Percentiles rank a stretch among this genome's conserved stretches.
Evolutionary conservation across 345 rosid species (phyloP).

Genomic region (Clarkia xantiana): DNA sequence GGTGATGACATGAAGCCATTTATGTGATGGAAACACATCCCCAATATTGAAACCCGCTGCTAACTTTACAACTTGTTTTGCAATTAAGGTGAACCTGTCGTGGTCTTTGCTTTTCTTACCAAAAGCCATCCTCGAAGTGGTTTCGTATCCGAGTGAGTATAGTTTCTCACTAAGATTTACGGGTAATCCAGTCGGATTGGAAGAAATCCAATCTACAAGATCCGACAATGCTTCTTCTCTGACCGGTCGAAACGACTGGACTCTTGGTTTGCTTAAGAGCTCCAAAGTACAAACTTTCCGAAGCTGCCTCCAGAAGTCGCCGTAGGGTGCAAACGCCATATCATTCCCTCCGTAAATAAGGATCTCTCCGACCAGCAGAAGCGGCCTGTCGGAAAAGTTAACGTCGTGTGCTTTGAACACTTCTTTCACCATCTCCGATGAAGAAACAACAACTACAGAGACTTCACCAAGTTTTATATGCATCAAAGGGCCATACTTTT

Average conservation of each 20-base stretch:
- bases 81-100: slow-evolving; percentile 1
- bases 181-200: not conserved
- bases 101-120: slow-evolving; percentile 9
- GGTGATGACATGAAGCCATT: slow-evolving; percentile 5
- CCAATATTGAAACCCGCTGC: slow-evolving; percentile 5
- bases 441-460: not conserved
- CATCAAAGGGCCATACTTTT: slow-evolving; percentile 10
- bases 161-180: slow-evolving; percentile 12
- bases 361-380: not conserved
- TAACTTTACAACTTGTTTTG: not conserved
- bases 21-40: slow-evolving; percentile 11
- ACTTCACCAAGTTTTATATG: slow-evolving; percentile 10
- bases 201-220: slow-evolving; percentile 8
- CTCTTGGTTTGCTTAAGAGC: not conserved
- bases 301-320: not conserved
- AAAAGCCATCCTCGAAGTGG: not conserved
- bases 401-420: too few species aligned
- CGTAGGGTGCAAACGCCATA: not conserved
- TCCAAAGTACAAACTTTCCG: not conserved
- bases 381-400: too few species aligned
- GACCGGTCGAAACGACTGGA: not conserved
- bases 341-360: slow-evolving; percentile 5
- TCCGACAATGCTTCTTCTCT: slow-evolving; percentile 4
- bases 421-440: too few species aligned
- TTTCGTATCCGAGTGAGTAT: not conserved